phyloP scores from a whole-genome alignment of 768 basidiomycete species.

The Pleurotus salmoneostramineus region DNA sequence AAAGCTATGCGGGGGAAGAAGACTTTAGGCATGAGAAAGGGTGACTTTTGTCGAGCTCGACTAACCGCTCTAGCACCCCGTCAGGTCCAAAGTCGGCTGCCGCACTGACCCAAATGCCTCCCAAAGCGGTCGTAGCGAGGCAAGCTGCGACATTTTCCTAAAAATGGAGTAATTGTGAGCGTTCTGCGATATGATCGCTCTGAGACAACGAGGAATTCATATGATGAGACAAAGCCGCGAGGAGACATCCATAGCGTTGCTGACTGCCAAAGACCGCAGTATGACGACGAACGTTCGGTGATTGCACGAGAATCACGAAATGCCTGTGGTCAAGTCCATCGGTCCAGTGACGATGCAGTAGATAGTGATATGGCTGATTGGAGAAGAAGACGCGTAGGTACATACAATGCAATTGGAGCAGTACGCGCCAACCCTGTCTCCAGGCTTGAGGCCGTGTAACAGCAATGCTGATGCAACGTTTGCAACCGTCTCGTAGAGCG shows the following conservation, averaged over 20 bases:
- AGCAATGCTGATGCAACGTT: constrained; percentile 56
- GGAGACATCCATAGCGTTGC: background rate
- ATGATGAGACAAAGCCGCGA: background rate
- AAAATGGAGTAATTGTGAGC: too few relatives aligned
- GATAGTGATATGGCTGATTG: constrained; percentile 2
- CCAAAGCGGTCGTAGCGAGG: constrained; percentile 56
- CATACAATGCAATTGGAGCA: constrained; percentile 75
- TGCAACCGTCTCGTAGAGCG: constrained; percentile 54
- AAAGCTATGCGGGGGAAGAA: constrained; percentile 35
- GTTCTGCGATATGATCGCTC: background rate
- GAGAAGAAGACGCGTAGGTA: constrained; percentile 13
- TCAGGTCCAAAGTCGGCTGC: constrained; percentile 81
- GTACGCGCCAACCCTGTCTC: constrained; percentile 75
- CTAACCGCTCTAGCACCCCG: constrained; percentile 70
- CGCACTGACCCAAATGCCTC: constrained; percentile 78
- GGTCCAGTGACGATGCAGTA: background rate
- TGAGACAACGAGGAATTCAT: background rate
- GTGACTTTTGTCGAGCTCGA: constrained; percentile 1
- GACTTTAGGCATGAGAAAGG: constrained; percentile 5
- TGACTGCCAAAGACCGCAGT: background rate
- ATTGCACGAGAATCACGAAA: too few relatives aligned
- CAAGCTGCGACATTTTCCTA: constrained; percentile 69
- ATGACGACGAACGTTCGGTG: too few relatives aligned
- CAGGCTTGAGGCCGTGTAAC: constrained; percentile 47
- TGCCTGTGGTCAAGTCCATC: too few relatives aligned